Conservation (phyloP, 2,329 filamentous ascomycete species). For the Cladosporium cucumerinum region DNA sequence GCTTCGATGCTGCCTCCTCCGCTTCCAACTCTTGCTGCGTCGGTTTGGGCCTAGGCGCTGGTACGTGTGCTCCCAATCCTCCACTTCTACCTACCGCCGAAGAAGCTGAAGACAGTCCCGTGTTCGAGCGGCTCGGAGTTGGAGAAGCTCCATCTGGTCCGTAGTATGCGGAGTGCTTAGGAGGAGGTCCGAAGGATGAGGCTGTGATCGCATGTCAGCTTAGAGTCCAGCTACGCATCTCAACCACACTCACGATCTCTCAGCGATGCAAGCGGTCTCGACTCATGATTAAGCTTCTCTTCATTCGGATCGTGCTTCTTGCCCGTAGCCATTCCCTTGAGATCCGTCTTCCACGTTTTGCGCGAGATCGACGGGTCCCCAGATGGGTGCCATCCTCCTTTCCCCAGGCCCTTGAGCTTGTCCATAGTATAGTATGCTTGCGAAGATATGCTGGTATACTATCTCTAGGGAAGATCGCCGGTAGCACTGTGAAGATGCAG, state of each 20-base stretch:
- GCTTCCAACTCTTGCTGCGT: constrained; percentile 34
- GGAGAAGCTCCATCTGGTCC: constrained; percentile 25
- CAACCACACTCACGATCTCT: constrained; percentile 55
- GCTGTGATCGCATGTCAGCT: constrained; percentile 34
- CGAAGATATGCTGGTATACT: not conserved
- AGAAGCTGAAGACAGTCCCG: not conserved
- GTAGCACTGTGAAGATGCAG: not conserved
- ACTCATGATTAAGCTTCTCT: constrained; percentile 48
- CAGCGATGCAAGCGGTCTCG: constrained; percentile 65
- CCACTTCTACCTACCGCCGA: constrained; percentile 18
- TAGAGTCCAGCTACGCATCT: not conserved
- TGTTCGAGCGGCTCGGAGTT: constrained; percentile 33
- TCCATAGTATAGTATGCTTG: constrained; percentile 22
- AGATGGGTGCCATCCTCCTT: constrained; percentile 49
- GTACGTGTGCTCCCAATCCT: constrained; percentile 44
- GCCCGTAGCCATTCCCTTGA: constrained; percentile 45
- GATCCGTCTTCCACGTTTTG: constrained; percentile 50
- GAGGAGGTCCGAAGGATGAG: constrained; percentile 73
- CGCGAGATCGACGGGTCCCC: constrained; percentile 48
- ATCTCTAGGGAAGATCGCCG: not conserved
- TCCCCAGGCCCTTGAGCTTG: constrained; percentile 41
- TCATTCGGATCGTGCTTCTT: constrained; percentile 40
- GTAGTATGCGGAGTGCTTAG: constrained; percentile 59
- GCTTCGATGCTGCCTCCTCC: constrained; percentile 35
- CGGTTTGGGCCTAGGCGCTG: constrained; percentile 31